A percentile compares a stretch with the other conserved stretches of the same genome.
Evolutionary conservation across 306 rosid genomes (phyloP).

Genomic region (Lagenaria siceraria): DNA sequence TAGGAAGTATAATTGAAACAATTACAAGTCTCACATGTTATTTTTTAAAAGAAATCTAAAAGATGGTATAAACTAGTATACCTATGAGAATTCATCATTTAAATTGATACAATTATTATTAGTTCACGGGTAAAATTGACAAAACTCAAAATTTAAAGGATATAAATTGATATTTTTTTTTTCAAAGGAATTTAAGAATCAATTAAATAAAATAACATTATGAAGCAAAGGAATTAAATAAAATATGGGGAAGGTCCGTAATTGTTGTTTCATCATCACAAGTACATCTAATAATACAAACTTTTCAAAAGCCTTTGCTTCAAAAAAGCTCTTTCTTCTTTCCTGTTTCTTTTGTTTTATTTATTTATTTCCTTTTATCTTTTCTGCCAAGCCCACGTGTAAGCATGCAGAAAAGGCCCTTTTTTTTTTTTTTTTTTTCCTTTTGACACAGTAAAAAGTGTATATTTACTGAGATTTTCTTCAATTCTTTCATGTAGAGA

Average conservation of each 20-base stretch:
- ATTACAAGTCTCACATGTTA: no score
- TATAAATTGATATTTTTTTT: no score
- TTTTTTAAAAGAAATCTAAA: no score
- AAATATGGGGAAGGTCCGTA: not conserved
- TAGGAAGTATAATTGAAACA: no score
- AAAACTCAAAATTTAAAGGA: no score
- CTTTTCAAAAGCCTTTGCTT: not conserved
- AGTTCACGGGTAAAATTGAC: no score
- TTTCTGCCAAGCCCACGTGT: slow-evolving; percentile 6
- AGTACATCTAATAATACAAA: not conserved
- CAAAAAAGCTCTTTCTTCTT: not conserved
- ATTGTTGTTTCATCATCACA: not conserved
- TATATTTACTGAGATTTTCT: not conserved
- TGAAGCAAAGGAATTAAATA: not conserved
- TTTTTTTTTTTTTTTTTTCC: not conserved
- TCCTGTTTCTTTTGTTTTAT: not conserved
- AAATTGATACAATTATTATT: no score
- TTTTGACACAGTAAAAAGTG: not conserved
- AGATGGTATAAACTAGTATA: no score
- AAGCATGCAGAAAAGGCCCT: not conserved
- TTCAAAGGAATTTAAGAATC: not conserved
- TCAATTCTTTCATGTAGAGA: not conserved
- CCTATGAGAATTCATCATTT: no score
- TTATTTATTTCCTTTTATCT: not conserved
- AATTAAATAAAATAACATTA: not conserved